A percentile compares a stretch with the other conserved stretches of the same genome.
phyloP scores from a whole-genome alignment of 371 early-diverging fungal species.

The Mortierella sp. region DNA sequence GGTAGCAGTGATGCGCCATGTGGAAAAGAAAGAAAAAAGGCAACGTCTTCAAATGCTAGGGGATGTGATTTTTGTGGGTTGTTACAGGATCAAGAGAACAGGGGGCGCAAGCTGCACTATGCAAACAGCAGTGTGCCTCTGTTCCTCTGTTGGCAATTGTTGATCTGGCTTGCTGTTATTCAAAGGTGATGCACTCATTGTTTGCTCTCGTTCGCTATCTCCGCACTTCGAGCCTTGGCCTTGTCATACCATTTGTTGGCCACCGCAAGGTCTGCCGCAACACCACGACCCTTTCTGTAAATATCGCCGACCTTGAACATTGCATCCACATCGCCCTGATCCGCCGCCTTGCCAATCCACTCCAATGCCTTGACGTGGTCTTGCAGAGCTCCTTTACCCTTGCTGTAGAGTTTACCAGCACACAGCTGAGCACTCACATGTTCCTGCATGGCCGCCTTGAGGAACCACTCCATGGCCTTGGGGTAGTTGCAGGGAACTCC shows the following conservation, averaged over 20 bases:
- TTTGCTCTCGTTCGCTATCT: too few species aligned
- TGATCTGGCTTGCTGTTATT: too few species aligned
- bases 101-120: too few species aligned
- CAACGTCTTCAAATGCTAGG: too few species aligned
- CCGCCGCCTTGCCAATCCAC: constrained; percentile 7
- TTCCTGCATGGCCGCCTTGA: neutral
- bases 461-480: neutral
- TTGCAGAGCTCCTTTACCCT: neutral
- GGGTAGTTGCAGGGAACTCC: neutral
- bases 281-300: neutral
- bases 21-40: too few species aligned
- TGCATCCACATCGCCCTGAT: constrained; percentile 31
- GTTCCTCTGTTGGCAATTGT: too few species aligned
- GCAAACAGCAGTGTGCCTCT: too few species aligned
- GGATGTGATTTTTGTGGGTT: too few species aligned
- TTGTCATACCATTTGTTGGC: neutral
- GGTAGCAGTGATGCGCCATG: too few species aligned
- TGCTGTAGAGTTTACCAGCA: neutral
- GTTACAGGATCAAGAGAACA: too few species aligned
- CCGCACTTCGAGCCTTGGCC: neutral
- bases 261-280: neutral
- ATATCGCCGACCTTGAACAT: neutral
- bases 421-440: neutral
- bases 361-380: neutral
- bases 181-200: too few species aligned